Percentiles rank a stretch among this genome's conserved stretches.
phyloP scores from a whole-genome alignment of 108 stramenopile species.

The Aurantiochytrium sp. region DNA sequence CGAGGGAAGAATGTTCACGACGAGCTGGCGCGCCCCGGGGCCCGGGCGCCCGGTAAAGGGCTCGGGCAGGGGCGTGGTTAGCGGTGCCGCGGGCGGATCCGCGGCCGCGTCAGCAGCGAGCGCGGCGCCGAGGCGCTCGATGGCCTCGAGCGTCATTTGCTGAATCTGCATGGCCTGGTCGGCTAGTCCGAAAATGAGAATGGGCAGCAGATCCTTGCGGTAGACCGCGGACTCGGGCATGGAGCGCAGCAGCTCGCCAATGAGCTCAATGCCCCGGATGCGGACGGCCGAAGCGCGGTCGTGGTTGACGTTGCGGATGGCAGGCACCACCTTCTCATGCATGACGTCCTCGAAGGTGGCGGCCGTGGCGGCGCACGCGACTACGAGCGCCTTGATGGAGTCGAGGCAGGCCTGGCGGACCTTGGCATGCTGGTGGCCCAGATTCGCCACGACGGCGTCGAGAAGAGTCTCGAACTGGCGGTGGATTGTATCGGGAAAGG shows the following conservation, averaged over 20 bases:
- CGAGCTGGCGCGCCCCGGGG: background rate
- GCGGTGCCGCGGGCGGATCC: background rate
- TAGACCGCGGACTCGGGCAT: background rate
- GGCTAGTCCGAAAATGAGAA: conserved; percentile 21
- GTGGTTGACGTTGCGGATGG: background rate
- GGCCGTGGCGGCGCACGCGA: background rate
- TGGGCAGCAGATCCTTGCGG: conserved; percentile 20
- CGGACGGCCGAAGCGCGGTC: conserved; percentile 6
- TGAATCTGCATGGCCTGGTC: conserved; percentile 4
- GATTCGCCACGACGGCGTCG: background rate
- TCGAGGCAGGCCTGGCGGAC: background rate
- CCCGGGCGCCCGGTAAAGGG: background rate
- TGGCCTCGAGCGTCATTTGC: background rate
- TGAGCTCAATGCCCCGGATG: conserved; percentile 8
- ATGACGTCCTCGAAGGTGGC: background rate
- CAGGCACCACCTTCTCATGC: background rate
- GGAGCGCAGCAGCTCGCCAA: background rate
- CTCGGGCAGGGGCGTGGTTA: background rate
- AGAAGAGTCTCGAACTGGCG: background rate
- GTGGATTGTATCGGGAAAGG: background rate
- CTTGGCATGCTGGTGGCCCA: background rate
- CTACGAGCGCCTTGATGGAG: background rate
- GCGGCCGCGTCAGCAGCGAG: background rate
- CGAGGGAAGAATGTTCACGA: background rate
- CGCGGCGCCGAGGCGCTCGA: background rate